Evolutionary conservation across 257 asterid species (phyloP).

Genomic region (Nicotiana obtusifolia): DNA sequence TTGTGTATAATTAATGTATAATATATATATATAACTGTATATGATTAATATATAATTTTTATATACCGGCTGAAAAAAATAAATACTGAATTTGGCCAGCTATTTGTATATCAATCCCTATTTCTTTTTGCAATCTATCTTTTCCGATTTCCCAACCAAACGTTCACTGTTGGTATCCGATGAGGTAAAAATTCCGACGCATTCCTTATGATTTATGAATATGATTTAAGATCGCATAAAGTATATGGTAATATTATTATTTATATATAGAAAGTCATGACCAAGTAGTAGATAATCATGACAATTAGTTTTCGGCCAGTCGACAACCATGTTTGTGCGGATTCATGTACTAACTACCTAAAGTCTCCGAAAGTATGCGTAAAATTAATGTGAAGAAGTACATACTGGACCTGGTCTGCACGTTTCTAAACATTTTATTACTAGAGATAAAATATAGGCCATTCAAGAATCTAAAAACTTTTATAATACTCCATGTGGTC

Average conservation of each 20-base stretch:
- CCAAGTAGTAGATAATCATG: conserved; percentile 1
- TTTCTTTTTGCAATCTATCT: too few species aligned
- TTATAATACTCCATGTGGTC: not conserved
- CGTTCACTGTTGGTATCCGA: not conserved
- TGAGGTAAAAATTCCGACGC: not conserved
- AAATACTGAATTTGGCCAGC: too few species aligned
- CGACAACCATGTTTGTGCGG: not conserved
- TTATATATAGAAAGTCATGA: not conserved
- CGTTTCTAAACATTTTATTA: not conserved
- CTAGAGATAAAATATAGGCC: not conserved
- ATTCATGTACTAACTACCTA: not conserved
- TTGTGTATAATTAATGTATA: too few species aligned
- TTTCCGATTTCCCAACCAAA: too few species aligned
- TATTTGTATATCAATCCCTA: too few species aligned
- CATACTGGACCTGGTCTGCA: not conserved
- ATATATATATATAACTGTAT: too few species aligned
- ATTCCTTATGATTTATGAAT: not conserved
- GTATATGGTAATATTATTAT: not conserved
- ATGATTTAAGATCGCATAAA: not conserved
- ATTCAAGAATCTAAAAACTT: not conserved
- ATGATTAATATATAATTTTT: too few species aligned
- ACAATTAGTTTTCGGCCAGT: not conserved
- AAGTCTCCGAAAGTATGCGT: not conserved
- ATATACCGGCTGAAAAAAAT: too few species aligned
- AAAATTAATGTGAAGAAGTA: conserved; percentile 1